These are phyloP conservation scores for Fusarium clavum DNA, from an alignment of 2,329 filamentous ascomycete species.

Conservation along the genomic window DNA sequence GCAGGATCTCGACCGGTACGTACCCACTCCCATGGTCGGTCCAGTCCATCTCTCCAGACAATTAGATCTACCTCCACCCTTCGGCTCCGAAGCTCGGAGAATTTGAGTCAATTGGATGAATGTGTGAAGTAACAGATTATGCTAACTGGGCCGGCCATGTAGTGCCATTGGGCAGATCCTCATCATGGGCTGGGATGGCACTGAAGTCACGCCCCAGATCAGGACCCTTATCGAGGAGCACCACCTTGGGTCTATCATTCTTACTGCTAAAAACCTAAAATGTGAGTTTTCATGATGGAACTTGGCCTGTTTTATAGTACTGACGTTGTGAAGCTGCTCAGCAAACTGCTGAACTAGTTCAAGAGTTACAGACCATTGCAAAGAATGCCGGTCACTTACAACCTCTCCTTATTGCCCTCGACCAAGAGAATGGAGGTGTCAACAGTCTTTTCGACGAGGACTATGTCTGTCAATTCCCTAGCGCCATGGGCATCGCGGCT, in stretches of 20 bases:
- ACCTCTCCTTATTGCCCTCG: conserved; percentile 88
- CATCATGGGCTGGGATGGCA: conserved; percentile 89
- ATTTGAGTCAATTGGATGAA: neutral
- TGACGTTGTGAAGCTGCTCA: conserved; percentile 75
- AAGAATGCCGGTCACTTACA: conserved; percentile 90
- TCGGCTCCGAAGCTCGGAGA: conserved; percentile 35
- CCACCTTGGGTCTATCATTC: conserved; percentile 87
- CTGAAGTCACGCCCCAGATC: conserved; percentile 85
- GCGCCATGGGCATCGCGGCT: conserved; percentile 96
- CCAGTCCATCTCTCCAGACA: conserved; percentile 12
- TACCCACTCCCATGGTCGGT: conserved; percentile 40
- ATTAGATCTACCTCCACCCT: conserved; percentile 34
- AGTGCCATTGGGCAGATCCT: conserved; percentile 81
- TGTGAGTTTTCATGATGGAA: conserved; percentile 62
- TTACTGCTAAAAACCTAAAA: conserved; percentile 88
- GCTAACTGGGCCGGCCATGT: conserved; percentile 48
- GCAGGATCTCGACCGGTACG: conserved; percentile 82
- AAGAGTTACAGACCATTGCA: conserved; percentile 92
- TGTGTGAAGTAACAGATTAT: conserved; percentile 2
- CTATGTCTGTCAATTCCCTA: conserved; percentile 95
- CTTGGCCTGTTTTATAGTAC: conserved; percentile 44
- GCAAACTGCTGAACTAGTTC: conserved; percentile 86
- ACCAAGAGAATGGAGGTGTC: conserved; percentile 98
- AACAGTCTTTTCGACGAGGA: conserved; percentile 97
- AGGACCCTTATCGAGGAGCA: conserved; percentile 82